Base-by-base conservation (phyloP, 495 filamentous ascomycete species). In the Trichoderma virens region DNA sequence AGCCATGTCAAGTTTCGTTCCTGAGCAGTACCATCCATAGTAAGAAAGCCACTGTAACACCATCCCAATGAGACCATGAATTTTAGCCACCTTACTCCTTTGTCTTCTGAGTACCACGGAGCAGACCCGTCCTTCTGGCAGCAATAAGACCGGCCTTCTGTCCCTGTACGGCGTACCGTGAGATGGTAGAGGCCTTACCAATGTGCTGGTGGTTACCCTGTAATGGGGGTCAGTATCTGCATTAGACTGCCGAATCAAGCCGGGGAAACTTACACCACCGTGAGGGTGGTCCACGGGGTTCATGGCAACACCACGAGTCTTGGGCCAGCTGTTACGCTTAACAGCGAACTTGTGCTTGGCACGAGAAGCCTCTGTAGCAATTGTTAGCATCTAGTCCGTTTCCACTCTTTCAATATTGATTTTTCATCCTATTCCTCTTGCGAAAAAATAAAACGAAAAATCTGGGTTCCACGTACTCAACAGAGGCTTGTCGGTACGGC, bases 281-380 rank as follows among this genome's bases (percentile, higher is more conserved):
- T 98, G 94, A 83, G 94, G 94, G 89, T 98, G 94, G 83, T 98
- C 94, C 71, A 98, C 94, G 69, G 94, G 94, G 83, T 99, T 99
- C 94, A 99, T 99, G 79, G 94, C 94, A 86, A 99, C 94, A 95
- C 94, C 94, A 92, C 94, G 93, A 86, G 94, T 99, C 90, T 95
- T 98, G 79, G 95, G 94, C 94, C 95, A 98, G 73, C 86, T 91
- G 90, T 98, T 98, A 76, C 95, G 90, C 91, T 99, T 99, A 83
- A 96, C 94, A 69, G 91, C 91, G 84, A 96, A 98, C 90, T 98
- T 98, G 79, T 96, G 91, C 90, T 94, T 97, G 74, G 93, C 93
- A 74, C 93, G 90, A 68, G 93, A 97, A 70, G 93, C 93, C 91
- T 98, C 85, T 87, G 81, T 78, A 68, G 25, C 27, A 45, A 67